Percentiles rank a stretch among this genome's conserved stretches.
Conservation (phyloP, 179 eudicot genomes). For the Monotropa hypopitys region DNA sequence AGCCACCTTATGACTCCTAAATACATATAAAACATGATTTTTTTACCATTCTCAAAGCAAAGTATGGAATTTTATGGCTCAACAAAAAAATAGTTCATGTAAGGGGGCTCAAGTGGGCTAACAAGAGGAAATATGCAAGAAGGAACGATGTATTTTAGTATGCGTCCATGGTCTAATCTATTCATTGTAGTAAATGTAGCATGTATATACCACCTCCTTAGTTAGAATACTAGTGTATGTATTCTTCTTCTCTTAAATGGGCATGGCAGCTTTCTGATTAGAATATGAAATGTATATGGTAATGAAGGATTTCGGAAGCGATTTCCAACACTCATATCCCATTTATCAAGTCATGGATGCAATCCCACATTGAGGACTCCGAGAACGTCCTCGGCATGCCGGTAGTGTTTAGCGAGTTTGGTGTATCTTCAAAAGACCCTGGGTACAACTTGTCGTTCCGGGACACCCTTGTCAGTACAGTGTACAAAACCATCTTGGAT, state of each 20-base stretch:
- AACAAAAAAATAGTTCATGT: no score
- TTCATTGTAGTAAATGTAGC: background rate
- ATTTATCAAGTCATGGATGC: slow-evolving; percentile 70
- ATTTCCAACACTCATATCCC: slow-evolving; percentile 29
- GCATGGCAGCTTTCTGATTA: background rate
- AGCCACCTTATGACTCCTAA: no score
- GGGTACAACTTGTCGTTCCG: slow-evolving; percentile 62
- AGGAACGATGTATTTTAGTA: background rate
- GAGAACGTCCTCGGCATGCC: slow-evolving; percentile 61
- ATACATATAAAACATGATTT: no score
- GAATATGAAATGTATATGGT: background rate
- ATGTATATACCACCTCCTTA: background rate
- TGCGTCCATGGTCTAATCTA: background rate
- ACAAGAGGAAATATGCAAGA: no score
- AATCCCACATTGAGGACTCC: slow-evolving; percentile 74
- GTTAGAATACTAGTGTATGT: background rate
- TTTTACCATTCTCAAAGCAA: no score
- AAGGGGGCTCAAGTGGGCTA: no score
- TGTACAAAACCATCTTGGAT: slow-evolving; percentile 32
- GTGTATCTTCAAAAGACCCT: slow-evolving; percentile 54
- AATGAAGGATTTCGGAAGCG: slow-evolving; percentile 11
- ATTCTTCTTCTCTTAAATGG: background rate
- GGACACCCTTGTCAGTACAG: slow-evolving; percentile 39
- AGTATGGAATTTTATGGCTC: no score
- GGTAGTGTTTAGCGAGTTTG: slow-evolving; percentile 63